Percentiles rank a stretch among this genome's conserved stretches.
Evolutionary conservation across 2,329 filamentous ascomycete genomes (phyloP).

Genomic region (Calonectria hawksworthii): DNA sequence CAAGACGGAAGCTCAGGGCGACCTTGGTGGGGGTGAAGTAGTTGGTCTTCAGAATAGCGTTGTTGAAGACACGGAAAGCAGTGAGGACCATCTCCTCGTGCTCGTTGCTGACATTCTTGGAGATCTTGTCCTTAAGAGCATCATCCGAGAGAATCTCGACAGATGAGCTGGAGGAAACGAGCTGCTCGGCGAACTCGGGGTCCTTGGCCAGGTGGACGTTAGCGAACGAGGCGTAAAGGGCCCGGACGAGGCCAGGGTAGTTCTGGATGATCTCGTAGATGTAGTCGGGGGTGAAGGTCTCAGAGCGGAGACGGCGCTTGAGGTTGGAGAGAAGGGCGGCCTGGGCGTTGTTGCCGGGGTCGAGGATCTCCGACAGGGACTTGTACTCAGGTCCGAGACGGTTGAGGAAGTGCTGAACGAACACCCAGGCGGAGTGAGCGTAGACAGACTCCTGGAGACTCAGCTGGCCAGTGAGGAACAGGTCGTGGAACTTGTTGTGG

Average conservation of each 20-base stretch:
- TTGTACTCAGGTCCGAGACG: slow-evolving; percentile 93
- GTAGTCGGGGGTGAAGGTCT: slow-evolving; percentile 98
- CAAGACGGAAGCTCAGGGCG: slow-evolving; percentile 93
- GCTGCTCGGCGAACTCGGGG: slow-evolving; percentile 63
- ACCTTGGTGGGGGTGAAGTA: slow-evolving; percentile 98
- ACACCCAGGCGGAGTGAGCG: slow-evolving; percentile 97
- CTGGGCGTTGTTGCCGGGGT: slow-evolving; percentile 85
- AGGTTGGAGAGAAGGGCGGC: slow-evolving; percentile 91
- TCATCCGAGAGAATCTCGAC: slow-evolving; percentile 81
- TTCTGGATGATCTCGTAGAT: slow-evolving; percentile 96
- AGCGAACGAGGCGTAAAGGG: slow-evolving; percentile 92
- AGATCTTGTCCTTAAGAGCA: slow-evolving; percentile 81
- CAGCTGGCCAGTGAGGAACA: slow-evolving; percentile 88
- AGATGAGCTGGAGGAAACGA: slow-evolving; percentile 68
- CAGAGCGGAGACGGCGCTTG: slow-evolving; percentile 93
- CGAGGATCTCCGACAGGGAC: slow-evolving; percentile 85
- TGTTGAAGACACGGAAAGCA: slow-evolving; percentile 96
- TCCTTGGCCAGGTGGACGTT: slow-evolving; percentile 79
- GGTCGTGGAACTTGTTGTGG: slow-evolving; percentile 93
- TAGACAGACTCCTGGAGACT: slow-evolving; percentile 98
- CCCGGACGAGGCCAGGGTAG: slow-evolving; percentile 88
- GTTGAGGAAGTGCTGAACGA: slow-evolving; percentile 98
- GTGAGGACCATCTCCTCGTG: slow-evolving; percentile 99
- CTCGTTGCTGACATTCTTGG: slow-evolving; percentile 87
- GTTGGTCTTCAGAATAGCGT: slow-evolving; percentile 94